phyloP scores from a whole-genome alignment of 2,329 filamentous ascomycete genomes.

The Amauroascus niger region DNA sequence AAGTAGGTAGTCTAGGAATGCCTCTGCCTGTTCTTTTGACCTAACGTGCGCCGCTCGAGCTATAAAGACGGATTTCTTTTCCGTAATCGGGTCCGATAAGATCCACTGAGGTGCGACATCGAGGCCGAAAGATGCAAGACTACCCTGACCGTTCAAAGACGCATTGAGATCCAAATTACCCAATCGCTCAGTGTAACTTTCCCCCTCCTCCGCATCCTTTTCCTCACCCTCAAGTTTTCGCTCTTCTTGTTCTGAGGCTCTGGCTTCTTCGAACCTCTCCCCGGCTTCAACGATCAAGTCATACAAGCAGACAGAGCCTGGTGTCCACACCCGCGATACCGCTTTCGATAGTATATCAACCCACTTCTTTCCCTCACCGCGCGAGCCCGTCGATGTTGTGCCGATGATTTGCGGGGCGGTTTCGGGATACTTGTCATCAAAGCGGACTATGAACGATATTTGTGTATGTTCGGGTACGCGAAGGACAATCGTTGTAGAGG shows the following conservation, averaged over 20 bases:
- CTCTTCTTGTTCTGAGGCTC: slow-evolving; percentile 26
- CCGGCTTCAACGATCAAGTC: slow-evolving; percentile 67
- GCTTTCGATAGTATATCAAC: slow-evolving; percentile 60
- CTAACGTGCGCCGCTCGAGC: slow-evolving; percentile 63
- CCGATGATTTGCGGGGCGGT: slow-evolving; percentile 63
- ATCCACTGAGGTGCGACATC: slow-evolving; percentile 53
- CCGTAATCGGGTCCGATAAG: slow-evolving; percentile 61
- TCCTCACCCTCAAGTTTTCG: slow-evolving; percentile 4
- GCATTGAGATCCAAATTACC: background rate
- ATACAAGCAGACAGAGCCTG: slow-evolving; percentile 75
- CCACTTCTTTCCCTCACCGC: slow-evolving; percentile 62
- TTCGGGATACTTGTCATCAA: slow-evolving; percentile 65
- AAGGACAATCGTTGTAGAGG: slow-evolving; percentile 46
- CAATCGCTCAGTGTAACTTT: background rate
- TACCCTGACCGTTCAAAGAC: background rate
- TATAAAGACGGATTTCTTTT: slow-evolving; percentile 81
- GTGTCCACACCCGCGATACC: slow-evolving; percentile 57
- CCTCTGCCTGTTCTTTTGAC: slow-evolving; percentile 60
- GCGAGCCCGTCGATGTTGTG: slow-evolving; percentile 65
- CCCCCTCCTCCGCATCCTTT: background rate
- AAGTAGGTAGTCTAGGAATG: slow-evolving; percentile 64
- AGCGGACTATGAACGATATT: slow-evolving; percentile 47
- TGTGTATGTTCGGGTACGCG: slow-evolving; percentile 52
- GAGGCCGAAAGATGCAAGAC: slow-evolving; percentile 23
- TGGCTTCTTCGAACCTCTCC: slow-evolving; percentile 47